A percentile compares a stretch with the other conserved stretches of the same genome.
Conservation (phyloP, 768 basidiomycete genomes). For the Tylopilus sp. region DNA sequence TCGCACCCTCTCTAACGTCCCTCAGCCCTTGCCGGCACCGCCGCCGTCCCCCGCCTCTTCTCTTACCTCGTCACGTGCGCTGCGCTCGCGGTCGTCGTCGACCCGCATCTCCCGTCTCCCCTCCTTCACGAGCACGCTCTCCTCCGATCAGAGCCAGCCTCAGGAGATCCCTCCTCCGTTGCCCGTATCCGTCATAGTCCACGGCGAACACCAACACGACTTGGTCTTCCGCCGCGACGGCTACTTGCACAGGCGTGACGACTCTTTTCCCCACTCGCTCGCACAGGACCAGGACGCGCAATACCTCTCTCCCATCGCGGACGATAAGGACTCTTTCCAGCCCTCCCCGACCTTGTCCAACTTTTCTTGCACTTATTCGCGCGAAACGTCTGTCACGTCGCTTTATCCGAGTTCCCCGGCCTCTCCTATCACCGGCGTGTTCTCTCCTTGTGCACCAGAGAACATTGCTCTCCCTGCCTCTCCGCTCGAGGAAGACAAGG, state of each 20-base stretch:
- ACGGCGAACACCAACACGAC: constrained; percentile 28
- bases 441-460: constrained; percentile 23
- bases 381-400: constrained; percentile 24
- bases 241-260: constrained; percentile 14
- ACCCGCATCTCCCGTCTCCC: constrained; percentile 31
- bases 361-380: constrained; percentile 27
- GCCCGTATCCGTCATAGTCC: constrained; percentile 31
- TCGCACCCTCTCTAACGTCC: not conserved
- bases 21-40: constrained; percentile 18
- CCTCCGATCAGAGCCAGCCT: constrained; percentile 31
- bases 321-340: constrained; percentile 26
- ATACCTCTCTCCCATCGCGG: constrained; percentile 8
- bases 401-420: constrained; percentile 22
- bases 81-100: constrained; percentile 31
- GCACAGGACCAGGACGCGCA: constrained; percentile 18
- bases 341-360: constrained; percentile 29
- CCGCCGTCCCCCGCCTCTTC: constrained; percentile 30
- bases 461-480: constrained; percentile 26
- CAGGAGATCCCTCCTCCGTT: constrained; percentile 24
- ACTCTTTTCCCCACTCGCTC: constrained; percentile 8
- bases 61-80: constrained; percentile 21
- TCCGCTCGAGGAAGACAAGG: constrained; percentile 13
- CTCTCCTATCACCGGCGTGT: constrained; percentile 20
- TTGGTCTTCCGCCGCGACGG: constrained; percentile 15
- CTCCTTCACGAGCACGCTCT: constrained; percentile 33